Conservation (phyloP, 1,284 basidiomycete genomes). For the Anthracocystis setariae region DNA sequence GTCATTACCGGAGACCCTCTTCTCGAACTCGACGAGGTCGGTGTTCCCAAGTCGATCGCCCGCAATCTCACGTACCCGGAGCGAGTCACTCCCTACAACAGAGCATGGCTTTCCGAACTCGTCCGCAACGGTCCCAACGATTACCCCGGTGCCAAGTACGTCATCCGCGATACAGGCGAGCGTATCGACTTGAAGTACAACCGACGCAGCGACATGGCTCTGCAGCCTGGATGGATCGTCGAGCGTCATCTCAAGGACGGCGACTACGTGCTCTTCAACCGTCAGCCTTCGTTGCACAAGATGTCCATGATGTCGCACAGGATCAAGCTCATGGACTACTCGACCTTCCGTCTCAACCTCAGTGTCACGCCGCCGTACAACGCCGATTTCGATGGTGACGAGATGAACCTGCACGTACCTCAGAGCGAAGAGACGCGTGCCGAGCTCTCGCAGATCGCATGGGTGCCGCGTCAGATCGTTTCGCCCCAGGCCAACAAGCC, state of each 20-base stretch:
- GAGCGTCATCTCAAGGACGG: conserved; percentile 97
- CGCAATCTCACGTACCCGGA: conserved; percentile 99
- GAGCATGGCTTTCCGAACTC: conserved; percentile 90
- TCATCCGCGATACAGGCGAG: conserved; percentile 96
- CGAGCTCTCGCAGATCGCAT: conserved; percentile 95
- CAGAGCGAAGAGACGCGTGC: conserved; percentile 99
- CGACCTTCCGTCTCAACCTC: conserved; percentile 96
- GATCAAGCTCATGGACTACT: conserved; percentile 97
- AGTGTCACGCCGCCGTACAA: conserved; percentile 75
- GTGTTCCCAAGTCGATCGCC: conserved; percentile 95
- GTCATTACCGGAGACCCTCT: conserved; percentile 99
- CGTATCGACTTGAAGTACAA: conserved; percentile 93
- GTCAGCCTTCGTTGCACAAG: conserved; percentile 97
- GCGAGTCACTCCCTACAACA: conserved; percentile 98
- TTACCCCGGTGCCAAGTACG: conserved; percentile 96
- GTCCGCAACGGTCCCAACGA: conserved; percentile 95
- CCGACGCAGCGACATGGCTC: conserved; percentile 87
- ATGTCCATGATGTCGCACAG: conserved; percentile 99
- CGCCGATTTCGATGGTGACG: conserved; percentile 90
- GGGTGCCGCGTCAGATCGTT: conserved; percentile 99
- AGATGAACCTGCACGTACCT: conserved; percentile 96
- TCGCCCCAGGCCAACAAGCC: conserved; percentile 99
- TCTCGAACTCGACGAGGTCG: conserved; percentile 94
- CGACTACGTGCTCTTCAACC: conserved; percentile 91
- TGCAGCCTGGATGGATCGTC: conserved; percentile 99